phyloP scores from a whole-genome alignment of 495 filamentous ascomycete genomes.

The Penicillium maclennaniae region DNA sequence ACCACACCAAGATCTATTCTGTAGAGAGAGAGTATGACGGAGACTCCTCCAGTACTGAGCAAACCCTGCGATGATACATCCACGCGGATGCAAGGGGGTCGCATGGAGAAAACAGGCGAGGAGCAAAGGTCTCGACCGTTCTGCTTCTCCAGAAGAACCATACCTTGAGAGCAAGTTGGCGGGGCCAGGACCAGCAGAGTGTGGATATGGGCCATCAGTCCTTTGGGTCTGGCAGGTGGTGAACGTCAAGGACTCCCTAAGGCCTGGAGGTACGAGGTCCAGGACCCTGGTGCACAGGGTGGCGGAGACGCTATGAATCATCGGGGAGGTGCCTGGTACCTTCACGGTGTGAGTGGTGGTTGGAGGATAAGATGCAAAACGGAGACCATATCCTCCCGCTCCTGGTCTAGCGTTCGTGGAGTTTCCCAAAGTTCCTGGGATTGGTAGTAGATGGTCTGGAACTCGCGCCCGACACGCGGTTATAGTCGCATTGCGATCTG shows the following conservation, averaged over 20 bases:
- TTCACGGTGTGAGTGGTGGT: slow-evolving; percentile 1
- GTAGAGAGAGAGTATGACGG: slow-evolving; percentile 17
- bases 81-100: slow-evolving; percentile 20
- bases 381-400: not conserved
- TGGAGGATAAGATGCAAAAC: not conserved
- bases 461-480: slow-evolving; percentile 3
- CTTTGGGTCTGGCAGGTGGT: slow-evolving; percentile 10
- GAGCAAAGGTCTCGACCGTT: slow-evolving; percentile 8
- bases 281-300: slow-evolving; percentile 3
- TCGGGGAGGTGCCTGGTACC: slow-evolving; percentile 25
- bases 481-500: slow-evolving; percentile 17
- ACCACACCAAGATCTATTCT: slow-evolving; percentile 4
- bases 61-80: slow-evolving; percentile 10
- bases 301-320: slow-evolving; percentile 14
- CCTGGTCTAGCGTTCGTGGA: slow-evolving; percentile 3
- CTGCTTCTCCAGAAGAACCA: slow-evolving; percentile 11
- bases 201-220: not conserved
- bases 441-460: slow-evolving; percentile 3
- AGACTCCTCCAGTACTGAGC: not conserved
- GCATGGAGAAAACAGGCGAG: not conserved
- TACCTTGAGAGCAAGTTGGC: slow-evolving; percentile 8
- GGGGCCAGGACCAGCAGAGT: not conserved
- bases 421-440: not conserved
- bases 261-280: not conserved
- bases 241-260: slow-evolving; percentile 27